Percentiles rank a stretch among this genome's conserved stretches.
Conservation (phyloP, 768 basidiomycete species). For the Trametes sanguinea region DNA sequence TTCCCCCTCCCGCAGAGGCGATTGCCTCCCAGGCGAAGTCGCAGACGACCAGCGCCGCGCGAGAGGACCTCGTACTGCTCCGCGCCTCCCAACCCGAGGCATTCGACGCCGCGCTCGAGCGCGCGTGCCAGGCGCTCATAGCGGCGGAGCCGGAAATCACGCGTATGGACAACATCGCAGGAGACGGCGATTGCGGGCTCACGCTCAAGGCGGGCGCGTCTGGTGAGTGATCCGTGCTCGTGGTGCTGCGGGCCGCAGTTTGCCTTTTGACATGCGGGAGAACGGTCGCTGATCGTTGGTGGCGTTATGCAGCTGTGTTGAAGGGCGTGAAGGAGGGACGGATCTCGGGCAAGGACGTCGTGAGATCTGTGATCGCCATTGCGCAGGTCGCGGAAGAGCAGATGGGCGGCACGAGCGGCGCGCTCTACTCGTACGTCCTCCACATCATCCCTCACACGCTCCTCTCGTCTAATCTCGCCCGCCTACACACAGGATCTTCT, state of each 20-base stretch:
- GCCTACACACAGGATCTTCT: constrained; percentile 68
- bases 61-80: constrained; percentile 25
- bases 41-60: constrained; percentile 13
- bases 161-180: constrained; percentile 85
- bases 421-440: constrained; percentile 78
- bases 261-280: background rate
- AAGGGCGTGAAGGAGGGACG: constrained; percentile 53
- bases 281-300: background rate
- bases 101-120: constrained; percentile 57
- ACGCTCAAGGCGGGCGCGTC: constrained; percentile 76
- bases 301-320: constrained; percentile 53
- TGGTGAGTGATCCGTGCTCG: constrained; percentile 42
- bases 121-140: constrained; percentile 67
- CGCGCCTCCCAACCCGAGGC: constrained; percentile 45
- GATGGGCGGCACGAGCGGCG: constrained; percentile 93
- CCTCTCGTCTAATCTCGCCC: background rate
- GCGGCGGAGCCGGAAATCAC: constrained; percentile 89
- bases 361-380: constrained; percentile 64
- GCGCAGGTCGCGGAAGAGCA: constrained; percentile 75
- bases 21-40: constrained; percentile 17
- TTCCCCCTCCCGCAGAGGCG: constrained; percentile 37
- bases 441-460: background rate
- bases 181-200: constrained; percentile 82
- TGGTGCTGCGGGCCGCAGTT: constrained; percentile 2
- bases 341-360: constrained; percentile 64